A percentile compares a stretch with the other conserved stretches of the same genome.
Evolutionary conservation across 176 grass and related monocot species (phyloP).

Genomic region (Leersia perrieri): DNA sequence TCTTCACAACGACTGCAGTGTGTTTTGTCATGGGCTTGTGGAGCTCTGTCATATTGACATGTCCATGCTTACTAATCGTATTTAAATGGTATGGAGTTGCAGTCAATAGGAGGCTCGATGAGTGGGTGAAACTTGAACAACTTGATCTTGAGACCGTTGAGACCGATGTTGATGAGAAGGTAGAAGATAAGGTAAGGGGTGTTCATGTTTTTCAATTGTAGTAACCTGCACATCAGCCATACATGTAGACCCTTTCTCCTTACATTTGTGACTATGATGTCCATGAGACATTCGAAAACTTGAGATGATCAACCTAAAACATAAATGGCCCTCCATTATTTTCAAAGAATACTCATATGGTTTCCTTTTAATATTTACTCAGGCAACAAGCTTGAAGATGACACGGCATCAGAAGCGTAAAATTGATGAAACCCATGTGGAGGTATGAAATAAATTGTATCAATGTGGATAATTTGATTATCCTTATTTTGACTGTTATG

Average conservation of each 20-base stretch:
- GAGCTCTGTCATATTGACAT: neutral
- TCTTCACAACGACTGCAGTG: neutral
- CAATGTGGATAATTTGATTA: slow-evolving; percentile 3
- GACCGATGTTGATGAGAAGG: slow-evolving; percentile 92
- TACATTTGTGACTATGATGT: neutral
- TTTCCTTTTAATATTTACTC: slow-evolving; percentile 34
- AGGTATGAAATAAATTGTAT: slow-evolving; percentile 56
- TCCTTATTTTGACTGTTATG: neutral
- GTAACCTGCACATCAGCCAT: neutral
- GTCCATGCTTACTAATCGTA: neutral
- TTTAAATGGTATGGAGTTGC: slow-evolving; percentile 25
- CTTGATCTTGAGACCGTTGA: slow-evolving; percentile 90
- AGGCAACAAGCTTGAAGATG: slow-evolving; percentile 99
- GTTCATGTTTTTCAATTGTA: slow-evolving; percentile 1
- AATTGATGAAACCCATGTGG: slow-evolving; percentile 98
- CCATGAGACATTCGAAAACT: neutral
- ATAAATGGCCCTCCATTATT: neutral
- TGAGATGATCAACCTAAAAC: neutral
- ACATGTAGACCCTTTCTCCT: neutral
- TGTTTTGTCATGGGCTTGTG: neutral
- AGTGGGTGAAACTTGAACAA: slow-evolving; percentile 99
- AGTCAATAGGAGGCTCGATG: slow-evolving; percentile 97
- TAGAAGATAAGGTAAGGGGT: slow-evolving; percentile 85
- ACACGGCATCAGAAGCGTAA: slow-evolving; percentile 93
- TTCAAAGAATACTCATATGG: neutral